Conservation (phyloP, 805 yeast species). For the Yamadazyma kitorensis region DNA sequence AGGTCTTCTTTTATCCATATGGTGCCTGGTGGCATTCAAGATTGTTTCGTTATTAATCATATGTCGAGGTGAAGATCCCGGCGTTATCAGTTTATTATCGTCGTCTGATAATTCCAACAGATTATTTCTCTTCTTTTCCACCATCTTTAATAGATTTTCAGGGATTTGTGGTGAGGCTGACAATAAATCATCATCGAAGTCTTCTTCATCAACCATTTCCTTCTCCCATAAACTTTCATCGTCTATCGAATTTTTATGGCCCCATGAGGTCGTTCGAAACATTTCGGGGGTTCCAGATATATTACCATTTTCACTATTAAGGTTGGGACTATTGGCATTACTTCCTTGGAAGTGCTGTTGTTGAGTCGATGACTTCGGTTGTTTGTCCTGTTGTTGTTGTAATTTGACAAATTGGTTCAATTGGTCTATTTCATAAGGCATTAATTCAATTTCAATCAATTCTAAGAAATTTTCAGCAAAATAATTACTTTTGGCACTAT, state of each 20-base stretch:
- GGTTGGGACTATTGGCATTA: background rate
- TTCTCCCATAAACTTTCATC: slow-evolving; percentile 19
- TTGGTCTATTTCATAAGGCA: slow-evolving; percentile 39
- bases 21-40: slow-evolving; percentile 15
- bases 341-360: slow-evolving; percentile 4
- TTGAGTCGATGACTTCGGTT: slow-evolving; percentile 2
- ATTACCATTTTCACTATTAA: background rate
- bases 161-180: slow-evolving; percentile 73
- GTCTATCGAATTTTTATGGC: slow-evolving; percentile 13
- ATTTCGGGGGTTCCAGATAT: slow-evolving; percentile 10
- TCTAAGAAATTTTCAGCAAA: slow-evolving; percentile 82
- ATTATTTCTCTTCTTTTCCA: slow-evolving; percentile 36
- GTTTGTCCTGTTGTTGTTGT: slow-evolving; percentile 12
- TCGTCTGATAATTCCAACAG: slow-evolving; percentile 23
- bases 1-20: slow-evolving; percentile 26
- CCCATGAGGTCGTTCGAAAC: slow-evolving; percentile 7
- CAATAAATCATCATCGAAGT: slow-evolving; percentile 42
- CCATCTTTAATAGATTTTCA: slow-evolving; percentile 52
- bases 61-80: slow-evolving; percentile 30
- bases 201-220: slow-evolving; percentile 36
- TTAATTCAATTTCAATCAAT: slow-evolving; percentile 54
- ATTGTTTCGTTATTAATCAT: slow-evolving; percentile 6
- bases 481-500: slow-evolving; percentile 57
- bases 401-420: slow-evolving; percentile 19
- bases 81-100: slow-evolving; percentile 22